Evolutionary conservation across 2,329 filamentous ascomycete genomes (phyloP).

Genomic region (Paraconiothyrium sp.): DNA sequence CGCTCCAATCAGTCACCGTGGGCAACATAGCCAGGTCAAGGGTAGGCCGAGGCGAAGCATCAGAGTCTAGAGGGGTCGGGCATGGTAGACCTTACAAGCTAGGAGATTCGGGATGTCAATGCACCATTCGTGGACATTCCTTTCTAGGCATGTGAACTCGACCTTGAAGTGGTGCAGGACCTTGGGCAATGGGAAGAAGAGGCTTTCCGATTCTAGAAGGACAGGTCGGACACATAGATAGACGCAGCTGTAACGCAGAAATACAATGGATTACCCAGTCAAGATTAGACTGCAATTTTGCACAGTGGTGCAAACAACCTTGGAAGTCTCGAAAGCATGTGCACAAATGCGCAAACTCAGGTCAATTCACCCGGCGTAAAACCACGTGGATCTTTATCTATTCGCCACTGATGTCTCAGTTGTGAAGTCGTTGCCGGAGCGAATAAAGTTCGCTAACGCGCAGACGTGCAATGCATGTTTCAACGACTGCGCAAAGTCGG

Average conservation of each 20-base stretch:
- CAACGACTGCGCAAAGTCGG: conserved; percentile 7
- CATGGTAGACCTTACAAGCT: background rate
- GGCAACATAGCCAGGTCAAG: conserved; percentile 12
- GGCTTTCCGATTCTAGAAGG: background rate
- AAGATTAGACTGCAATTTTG: too few relatives aligned
- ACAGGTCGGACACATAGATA: background rate
- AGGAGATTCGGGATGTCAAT: background rate
- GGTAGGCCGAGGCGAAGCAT: conserved; percentile 14
- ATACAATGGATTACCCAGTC: background rate
- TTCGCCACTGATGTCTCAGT: conserved; percentile 3
- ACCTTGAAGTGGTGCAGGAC: background rate
- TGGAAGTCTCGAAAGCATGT: background rate
- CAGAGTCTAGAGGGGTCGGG: background rate
- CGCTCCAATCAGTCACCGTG: conserved; percentile 6
- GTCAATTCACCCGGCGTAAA: background rate
- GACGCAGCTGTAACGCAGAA: background rate
- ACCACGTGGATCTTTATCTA: background rate
- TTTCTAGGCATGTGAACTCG: background rate
- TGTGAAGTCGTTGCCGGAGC: background rate
- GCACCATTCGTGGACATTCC: background rate
- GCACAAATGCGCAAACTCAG: background rate
- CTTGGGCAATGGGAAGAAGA: background rate
- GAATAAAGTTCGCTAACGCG: background rate
- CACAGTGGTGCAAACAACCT: too few relatives aligned
- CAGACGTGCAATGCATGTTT: conserved; percentile 10